A percentile compares a stretch with the other conserved stretches of the same genome.
phyloP scores from a whole-genome alignment of 345 rosid genomes.

The Eucalyptus erythrocorys region DNA sequence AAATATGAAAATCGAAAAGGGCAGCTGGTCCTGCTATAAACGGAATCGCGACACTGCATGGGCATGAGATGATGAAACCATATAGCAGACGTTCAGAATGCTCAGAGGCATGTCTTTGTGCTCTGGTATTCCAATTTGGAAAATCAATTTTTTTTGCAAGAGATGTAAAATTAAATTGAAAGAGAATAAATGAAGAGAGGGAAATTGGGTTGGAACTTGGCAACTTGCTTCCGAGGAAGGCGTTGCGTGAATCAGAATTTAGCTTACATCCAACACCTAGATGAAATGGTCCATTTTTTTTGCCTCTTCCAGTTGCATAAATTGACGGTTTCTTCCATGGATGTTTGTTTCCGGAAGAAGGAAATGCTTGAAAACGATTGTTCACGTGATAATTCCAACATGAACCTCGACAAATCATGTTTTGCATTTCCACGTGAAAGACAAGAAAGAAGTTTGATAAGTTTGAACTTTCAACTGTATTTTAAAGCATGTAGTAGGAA shows the following conservation, averaged over 20 bases:
- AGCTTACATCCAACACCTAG: not conserved
- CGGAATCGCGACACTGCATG: not conserved
- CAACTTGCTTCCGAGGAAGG: not conserved
- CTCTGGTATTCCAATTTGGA: not conserved
- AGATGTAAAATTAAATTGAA: not conserved
- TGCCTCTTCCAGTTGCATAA: not conserved
- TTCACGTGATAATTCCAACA: not conserved
- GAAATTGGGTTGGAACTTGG: not conserved
- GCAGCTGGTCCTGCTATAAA: not conserved
- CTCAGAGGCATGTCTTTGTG: not conserved
- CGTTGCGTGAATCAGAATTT: not conserved
- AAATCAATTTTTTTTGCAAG: not conserved
- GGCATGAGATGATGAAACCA: not conserved
- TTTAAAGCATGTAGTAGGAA: not conserved
- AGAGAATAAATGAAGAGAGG: not conserved
- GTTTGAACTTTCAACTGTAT: not conserved
- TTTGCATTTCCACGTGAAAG: not conserved
- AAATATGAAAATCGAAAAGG: not conserved
- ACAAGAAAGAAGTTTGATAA: not conserved
- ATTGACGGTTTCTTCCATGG: not conserved
- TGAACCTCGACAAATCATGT: not conserved
- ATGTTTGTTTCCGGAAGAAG: not conserved
- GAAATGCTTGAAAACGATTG: not conserved
- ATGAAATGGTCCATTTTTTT: not conserved
- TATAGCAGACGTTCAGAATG: not conserved